Conservation (phyloP, 1,284 basidiomycete species). For the Ganoderma lucidum region DNA sequence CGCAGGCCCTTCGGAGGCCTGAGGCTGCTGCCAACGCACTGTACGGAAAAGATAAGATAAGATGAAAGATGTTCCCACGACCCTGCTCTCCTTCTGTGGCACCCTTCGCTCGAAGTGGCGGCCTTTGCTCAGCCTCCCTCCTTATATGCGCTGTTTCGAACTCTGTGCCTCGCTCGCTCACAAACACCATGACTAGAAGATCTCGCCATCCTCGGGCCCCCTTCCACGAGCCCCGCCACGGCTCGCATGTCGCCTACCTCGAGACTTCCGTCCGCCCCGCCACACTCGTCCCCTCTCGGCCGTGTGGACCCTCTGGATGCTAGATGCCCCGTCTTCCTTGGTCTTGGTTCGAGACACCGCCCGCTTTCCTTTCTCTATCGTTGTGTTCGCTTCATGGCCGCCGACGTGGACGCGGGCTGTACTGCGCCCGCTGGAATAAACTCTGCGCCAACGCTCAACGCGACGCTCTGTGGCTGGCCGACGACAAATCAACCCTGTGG, state of each 20-base stretch:
- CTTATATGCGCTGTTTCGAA: background rate
- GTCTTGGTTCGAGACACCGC: background rate
- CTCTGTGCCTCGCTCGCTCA: background rate
- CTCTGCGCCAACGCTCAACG: background rate
- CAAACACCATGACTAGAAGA: background rate
- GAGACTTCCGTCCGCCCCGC: conserved; percentile 45
- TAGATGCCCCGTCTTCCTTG: background rate
- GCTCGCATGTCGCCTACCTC: conserved; percentile 40
- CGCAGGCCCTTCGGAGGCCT: too few relatives aligned
- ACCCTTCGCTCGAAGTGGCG: too few relatives aligned
- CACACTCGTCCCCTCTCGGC: conserved; percentile 29
- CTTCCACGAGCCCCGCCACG: conserved; percentile 31
- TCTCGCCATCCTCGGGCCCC: background rate
- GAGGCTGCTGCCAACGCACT: too few relatives aligned
- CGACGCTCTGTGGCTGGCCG: conserved; percentile 1
- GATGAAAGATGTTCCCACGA: background rate
- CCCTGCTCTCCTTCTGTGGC: too few relatives aligned
- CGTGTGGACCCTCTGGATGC: background rate
- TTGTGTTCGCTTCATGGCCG: background rate
- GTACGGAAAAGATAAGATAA: background rate
- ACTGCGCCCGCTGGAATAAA: conserved; percentile 4
- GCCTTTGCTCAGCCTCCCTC: background rate
- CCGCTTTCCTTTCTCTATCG: background rate
- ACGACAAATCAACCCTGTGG: background rate
- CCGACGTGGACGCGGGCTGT: background rate